These are phyloP conservation scores for Glycine latifolia DNA, from an alignment of 306 rosid species.

Conservation along the genomic window DNA sequence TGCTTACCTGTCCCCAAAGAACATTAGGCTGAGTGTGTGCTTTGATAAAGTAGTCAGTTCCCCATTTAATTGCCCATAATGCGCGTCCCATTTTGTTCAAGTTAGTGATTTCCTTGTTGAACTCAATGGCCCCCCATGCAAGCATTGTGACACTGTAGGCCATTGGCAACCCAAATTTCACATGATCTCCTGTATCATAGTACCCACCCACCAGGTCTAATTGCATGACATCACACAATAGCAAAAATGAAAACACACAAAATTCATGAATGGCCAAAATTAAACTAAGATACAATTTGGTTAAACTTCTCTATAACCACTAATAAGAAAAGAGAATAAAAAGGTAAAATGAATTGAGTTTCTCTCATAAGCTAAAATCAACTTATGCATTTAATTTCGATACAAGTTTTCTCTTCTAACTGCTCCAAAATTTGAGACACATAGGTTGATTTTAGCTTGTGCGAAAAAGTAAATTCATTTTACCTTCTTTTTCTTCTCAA, in stretches of 20 bases:
- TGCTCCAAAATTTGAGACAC: neutral
- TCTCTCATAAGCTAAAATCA: no score
- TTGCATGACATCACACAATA: conserved; percentile 39
- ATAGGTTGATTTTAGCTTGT: no score
- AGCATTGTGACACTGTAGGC: conserved; percentile 80
- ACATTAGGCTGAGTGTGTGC: conserved; percentile 84
- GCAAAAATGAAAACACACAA: no score
- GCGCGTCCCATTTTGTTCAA: conserved; percentile 66
- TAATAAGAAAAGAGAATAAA: no score
- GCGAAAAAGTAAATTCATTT: no score
- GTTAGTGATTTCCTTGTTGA: conserved; percentile 66
- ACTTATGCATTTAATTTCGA: no score
- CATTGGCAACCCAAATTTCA: conserved; percentile 92
- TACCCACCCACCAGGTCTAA: conserved; percentile 90
- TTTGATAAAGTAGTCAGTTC: conserved; percentile 81
- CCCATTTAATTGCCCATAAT: conserved; percentile 84
- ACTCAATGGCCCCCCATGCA: conserved; percentile 87
- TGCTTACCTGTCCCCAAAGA: conserved; percentile 85
- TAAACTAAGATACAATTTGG: neutral
- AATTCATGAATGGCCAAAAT: neutral
- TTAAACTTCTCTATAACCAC: no score
- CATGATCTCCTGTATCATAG: conserved; percentile 96
- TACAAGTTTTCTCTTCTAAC: no score
- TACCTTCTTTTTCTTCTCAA: no score
- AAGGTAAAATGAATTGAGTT: no score